Conservation (phyloP, 2,329 filamentous ascomycete species). For the Fusarium phyllophilum region DNA sequence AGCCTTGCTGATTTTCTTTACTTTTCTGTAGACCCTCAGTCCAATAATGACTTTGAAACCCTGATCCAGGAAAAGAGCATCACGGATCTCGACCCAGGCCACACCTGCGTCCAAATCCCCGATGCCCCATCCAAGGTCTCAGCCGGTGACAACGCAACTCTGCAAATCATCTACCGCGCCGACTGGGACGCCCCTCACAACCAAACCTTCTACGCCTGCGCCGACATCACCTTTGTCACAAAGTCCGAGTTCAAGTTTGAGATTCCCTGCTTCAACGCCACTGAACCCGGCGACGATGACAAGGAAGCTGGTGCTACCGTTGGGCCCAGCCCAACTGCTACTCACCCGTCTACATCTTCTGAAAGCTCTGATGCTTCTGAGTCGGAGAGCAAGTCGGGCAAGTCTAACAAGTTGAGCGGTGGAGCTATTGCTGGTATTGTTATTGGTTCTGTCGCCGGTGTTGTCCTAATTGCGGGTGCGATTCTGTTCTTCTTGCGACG, state of each 20-base stretch:
- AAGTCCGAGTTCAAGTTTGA: constrained; percentile 46
- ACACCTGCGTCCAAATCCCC: constrained; percentile 57
- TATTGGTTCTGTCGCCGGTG: constrained; percentile 73
- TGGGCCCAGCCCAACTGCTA: constrained; percentile 19
- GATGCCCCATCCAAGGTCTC: constrained; percentile 47
- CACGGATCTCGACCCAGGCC: constrained; percentile 55
- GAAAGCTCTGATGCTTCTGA: constrained; percentile 15
- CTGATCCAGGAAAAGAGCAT: constrained; percentile 50
- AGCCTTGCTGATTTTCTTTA: rapidly evolving
- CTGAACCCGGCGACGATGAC: constrained; percentile 45
- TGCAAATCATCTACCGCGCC: constrained; percentile 60
- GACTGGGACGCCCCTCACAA: constrained; percentile 55
- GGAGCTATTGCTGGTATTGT: constrained; percentile 81
- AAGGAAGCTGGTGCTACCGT: constrained; percentile 27
- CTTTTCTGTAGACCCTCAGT: constrained; percentile 49
- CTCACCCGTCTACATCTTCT: constrained; percentile 1
- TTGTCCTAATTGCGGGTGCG: constrained; percentile 68
- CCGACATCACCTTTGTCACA: constrained; percentile 58
- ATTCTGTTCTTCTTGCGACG: constrained; percentile 64
- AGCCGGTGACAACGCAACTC: constrained; percentile 58
- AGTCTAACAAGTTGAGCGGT: constrained; percentile 73
- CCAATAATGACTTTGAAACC: constrained; percentile 54
- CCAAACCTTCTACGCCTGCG: constrained; percentile 61
- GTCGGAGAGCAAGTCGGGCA: constrained; percentile 12
- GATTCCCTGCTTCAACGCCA: constrained; percentile 58